These are phyloP conservation scores for Yamadazyma taylorii DNA, from an alignment of 1,139 yeast species.

Conservation along the genomic window DNA sequence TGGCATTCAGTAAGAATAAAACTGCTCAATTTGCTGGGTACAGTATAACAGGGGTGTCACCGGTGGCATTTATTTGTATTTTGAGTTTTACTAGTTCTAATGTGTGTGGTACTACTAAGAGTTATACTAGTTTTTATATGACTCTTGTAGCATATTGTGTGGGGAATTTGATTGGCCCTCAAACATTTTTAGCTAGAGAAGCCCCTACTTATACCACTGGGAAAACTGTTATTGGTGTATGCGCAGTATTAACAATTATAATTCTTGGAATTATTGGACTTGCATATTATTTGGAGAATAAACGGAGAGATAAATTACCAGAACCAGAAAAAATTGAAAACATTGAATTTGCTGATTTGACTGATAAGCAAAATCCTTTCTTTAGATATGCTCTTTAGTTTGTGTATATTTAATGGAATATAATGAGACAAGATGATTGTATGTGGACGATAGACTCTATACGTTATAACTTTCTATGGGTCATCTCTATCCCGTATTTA, in stretches of 20 bases:
- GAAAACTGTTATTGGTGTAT: constrained; percentile 35
- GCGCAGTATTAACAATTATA: constrained; percentile 26
- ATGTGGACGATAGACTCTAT: too few relatives aligned
- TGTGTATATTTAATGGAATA: too few relatives aligned
- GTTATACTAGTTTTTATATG: constrained; percentile 58
- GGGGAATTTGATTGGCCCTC: constrained; percentile 74
- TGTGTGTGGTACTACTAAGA: constrained; percentile 72
- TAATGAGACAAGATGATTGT: too few relatives aligned
- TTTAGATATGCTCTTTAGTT: constrained; percentile 46
- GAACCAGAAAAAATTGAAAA: constrained; percentile 34
- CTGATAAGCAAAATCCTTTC: constrained; percentile 64
- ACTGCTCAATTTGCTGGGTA: constrained; percentile 47
- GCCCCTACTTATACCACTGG: constrained; percentile 56
- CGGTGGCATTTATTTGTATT: constrained; percentile 48
- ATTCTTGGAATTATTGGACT: constrained; percentile 24
- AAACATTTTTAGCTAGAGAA: constrained; percentile 53
- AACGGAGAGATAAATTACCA: constrained; percentile 24
- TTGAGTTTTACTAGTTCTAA: constrained; percentile 54
- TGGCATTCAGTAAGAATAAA: constrained; percentile 44
- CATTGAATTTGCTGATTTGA: constrained; percentile 59
- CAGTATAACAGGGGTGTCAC: constrained; percentile 22
- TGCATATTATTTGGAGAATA: constrained; percentile 31
- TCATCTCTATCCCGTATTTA: too few relatives aligned
- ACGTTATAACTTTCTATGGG: too few relatives aligned
- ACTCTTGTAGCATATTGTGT: constrained; percentile 63